These are phyloP conservation scores for Linnemannia elongata DNA, from an alignment of 192 early-diverging fungal genomes.

Conservation along the genomic window DNA sequence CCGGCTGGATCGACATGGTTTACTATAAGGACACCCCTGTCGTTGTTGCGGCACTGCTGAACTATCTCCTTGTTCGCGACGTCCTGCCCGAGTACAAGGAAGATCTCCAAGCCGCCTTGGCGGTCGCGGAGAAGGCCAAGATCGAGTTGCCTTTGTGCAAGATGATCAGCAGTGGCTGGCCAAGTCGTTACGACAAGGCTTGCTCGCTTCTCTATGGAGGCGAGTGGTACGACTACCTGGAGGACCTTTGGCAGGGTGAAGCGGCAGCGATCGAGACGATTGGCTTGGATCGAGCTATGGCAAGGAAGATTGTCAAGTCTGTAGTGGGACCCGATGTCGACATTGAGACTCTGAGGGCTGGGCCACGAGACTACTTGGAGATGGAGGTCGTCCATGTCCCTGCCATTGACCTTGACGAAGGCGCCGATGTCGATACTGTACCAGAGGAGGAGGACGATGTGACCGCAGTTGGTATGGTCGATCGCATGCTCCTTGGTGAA, in stretches of 20 bases:
- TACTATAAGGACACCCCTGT: conserved; percentile 61
- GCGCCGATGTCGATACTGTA: not conserved
- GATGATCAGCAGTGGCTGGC: conserved; percentile 42
- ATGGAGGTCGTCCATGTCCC: conserved; percentile 31
- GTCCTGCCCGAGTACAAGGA: conserved; percentile 66
- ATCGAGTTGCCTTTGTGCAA: conserved; percentile 66
- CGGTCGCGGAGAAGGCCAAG: conserved; percentile 57
- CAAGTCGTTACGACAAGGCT: conserved; percentile 67
- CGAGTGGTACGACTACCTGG: conserved; percentile 52
- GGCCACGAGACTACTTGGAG: conserved; percentile 23
- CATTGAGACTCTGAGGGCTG: not conserved
- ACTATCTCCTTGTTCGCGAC: conserved; percentile 62
- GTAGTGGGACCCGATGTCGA: conserved; percentile 16
- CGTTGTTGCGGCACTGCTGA: conserved; percentile 62
- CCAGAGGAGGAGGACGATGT: conserved; percentile 19
- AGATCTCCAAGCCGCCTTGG: conserved; percentile 62
- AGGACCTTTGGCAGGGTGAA: conserved; percentile 31
- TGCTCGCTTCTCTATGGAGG: conserved; percentile 66
- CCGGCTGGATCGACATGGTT: conserved; percentile 61
- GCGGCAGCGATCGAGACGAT: conserved; percentile 16
- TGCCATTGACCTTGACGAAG: not conserved
- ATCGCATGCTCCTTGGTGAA: conserved; percentile 19
- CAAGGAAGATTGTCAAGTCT: conserved; percentile 32
- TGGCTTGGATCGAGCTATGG: conserved; percentile 36
- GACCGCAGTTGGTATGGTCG: conserved; percentile 27